Evolutionary conservation across 208 protist genomes (phyloP), one percentile per base, ranked within the genome.

Genomic region (Leishmania mexicana): DNA sequence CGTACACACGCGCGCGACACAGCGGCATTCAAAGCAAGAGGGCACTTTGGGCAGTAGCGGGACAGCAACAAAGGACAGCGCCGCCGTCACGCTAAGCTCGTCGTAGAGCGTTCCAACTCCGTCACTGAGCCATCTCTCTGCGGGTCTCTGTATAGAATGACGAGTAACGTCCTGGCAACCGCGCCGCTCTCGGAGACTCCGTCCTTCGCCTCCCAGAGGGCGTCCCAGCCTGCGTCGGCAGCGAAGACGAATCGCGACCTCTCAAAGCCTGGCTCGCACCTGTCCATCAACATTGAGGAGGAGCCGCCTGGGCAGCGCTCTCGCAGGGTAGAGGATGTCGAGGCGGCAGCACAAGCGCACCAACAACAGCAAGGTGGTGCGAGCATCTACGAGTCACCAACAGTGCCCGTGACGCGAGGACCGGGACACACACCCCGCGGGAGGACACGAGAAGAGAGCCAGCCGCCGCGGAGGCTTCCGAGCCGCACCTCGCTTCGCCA

Each of bases 381-480:
- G 13, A 2, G 8, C 31, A 62, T 24, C 49, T 19, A 35, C 28
- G 75, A 76, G 10, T 85, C 83, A 45, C 91, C 89, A 72, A 79
- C 81, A 28, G 85, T 93, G 19, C 92, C 92, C 0, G 64, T 13
- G n/a, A 86, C 85, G 7, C 92, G 92, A 17, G 92, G 92, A n/a
- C 89, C 83, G 7, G 74, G 67, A 10, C 85, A 85, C 81, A 84
- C 83, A 10, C 85, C 77, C 8, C 82, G 81, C 45, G 83, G 80
- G n/a, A 72, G 68, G 1, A 79, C 79, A 17, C 86, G 76, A n/a
- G 64, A 80, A 84, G 73, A 53, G 70, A 60, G 57, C 54, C 31
- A 76, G 73, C 80, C 87, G 35, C 84, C 78, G 51, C 47, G 24
- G 73, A 71, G 85, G 24, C 73, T 84, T 40, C 89, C 85, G 2